Conservation (phyloP, 2,329 filamentous ascomycete genomes). For the Lecanosticta acicola region DNA sequence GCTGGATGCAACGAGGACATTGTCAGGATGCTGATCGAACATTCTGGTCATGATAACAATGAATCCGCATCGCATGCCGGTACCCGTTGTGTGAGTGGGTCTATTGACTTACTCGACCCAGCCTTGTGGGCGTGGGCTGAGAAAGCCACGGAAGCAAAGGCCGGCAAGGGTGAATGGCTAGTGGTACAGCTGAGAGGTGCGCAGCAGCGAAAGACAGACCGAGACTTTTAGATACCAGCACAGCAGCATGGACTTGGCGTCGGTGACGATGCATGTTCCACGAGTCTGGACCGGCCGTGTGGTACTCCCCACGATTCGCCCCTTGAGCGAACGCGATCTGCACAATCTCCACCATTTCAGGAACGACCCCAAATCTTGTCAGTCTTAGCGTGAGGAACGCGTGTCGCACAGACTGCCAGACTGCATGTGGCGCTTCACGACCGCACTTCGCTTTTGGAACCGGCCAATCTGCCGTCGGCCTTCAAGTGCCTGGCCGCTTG, state of each 20-base stretch:
- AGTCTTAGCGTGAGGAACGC: too few relatives aligned
- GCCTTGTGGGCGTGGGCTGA: conserved; percentile 34
- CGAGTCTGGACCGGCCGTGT: too few relatives aligned
- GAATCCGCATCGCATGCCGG: not conserved
- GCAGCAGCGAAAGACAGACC: conserved; percentile 7
- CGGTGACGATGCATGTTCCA: too few relatives aligned
- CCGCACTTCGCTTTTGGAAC: too few relatives aligned
- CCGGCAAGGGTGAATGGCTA: conserved; percentile 29
- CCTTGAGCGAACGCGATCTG: too few relatives aligned
- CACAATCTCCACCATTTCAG: too few relatives aligned
- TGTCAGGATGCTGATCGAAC: conserved; percentile 21
- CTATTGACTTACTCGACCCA: conserved; percentile 30
- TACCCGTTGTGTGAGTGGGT: not conserved
- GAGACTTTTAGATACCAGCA: not conserved
- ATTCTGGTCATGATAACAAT: not conserved
- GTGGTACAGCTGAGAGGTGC: conserved; percentile 20
- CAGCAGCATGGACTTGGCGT: not conserved
- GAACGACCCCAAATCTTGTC: too few relatives aligned
- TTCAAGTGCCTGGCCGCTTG: too few relatives aligned
- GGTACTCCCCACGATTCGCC: too few relatives aligned
- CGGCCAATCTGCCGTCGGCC: too few relatives aligned
- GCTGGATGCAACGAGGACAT: conserved; percentile 28
- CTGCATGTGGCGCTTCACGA: too few relatives aligned
- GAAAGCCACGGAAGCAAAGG: conserved; percentile 19
- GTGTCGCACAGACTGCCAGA: too few relatives aligned